These are phyloP conservation scores for Chloris gayana DNA, from an alignment of 176 grass and related monocot species.

Conservation along the genomic window DNA sequence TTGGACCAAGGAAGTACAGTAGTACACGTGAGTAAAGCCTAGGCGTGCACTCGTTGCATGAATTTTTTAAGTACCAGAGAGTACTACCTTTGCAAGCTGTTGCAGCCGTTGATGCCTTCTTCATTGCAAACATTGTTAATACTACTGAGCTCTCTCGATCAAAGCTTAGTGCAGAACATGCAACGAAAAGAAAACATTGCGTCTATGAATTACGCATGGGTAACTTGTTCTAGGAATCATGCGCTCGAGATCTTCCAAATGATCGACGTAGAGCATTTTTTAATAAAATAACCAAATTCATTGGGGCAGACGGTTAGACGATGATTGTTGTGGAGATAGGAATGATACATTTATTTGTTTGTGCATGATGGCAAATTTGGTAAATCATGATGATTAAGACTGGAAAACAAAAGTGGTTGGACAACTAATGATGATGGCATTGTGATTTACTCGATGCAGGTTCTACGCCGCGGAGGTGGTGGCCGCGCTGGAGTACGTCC, in stretches of 20 bases:
- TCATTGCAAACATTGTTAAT: neutral
- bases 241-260: neutral
- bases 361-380: neutral
- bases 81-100: neutral
- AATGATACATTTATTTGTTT: neutral
- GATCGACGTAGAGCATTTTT: neutral
- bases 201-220: neutral
- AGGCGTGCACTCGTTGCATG: neutral
- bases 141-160: neutral
- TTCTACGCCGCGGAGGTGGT: conserved; percentile 98
- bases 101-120: neutral
- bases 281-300: neutral
- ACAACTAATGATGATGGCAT: neutral
- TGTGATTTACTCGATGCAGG: conserved; percentile 28
- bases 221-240: neutral
- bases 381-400: neutral
- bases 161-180: neutral
- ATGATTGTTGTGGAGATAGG: neutral
- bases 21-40: conserved; percentile 22
- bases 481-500: conserved; percentile 88
- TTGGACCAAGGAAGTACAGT: too few species aligned
- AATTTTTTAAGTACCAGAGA: neutral
- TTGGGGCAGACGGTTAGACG: neutral
- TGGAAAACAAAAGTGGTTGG: neutral
- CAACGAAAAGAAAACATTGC: neutral